These are phyloP conservation scores for Ichthyophthirius multifiliis DNA, from an alignment of 169 alveolate species.

Conservation along the genomic window DNA sequence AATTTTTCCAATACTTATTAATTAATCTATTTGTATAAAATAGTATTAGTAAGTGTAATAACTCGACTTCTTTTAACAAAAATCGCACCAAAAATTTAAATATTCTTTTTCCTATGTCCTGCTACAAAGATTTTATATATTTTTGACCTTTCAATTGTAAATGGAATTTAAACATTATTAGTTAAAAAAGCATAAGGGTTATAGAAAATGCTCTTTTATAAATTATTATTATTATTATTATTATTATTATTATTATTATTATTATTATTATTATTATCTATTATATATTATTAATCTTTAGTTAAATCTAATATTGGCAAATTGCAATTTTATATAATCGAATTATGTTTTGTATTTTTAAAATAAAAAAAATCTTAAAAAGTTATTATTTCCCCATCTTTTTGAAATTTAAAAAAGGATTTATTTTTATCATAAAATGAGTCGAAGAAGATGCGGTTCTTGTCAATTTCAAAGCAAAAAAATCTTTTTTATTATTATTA, in stretches of 20 bases:
- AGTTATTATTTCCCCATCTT: not conserved
- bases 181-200: not conserved
- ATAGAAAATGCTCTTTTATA: not conserved
- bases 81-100: not conserved
- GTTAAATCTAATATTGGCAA: not conserved
- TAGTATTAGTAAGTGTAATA: not conserved
- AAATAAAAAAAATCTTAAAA: not conserved
- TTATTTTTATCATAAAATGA: not conserved
- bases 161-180: not conserved
- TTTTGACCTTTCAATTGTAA: not conserved
- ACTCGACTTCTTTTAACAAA: not conserved
- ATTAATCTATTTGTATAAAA: not conserved
- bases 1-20: not conserved
- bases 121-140: not conserved
- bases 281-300: not conserved
- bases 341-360: not conserved
- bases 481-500: not conserved
- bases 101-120: not conserved
- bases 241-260: not conserved
- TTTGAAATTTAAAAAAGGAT: not conserved
- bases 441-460: not conserved
- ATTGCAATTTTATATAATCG: not conserved
- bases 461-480: not conserved
- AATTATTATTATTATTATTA: too few relatives aligned
- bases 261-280: not conserved